Base-by-base conservation (phyloP, 306 rosid species). In the Pachyrhizus erosus region DNA sequence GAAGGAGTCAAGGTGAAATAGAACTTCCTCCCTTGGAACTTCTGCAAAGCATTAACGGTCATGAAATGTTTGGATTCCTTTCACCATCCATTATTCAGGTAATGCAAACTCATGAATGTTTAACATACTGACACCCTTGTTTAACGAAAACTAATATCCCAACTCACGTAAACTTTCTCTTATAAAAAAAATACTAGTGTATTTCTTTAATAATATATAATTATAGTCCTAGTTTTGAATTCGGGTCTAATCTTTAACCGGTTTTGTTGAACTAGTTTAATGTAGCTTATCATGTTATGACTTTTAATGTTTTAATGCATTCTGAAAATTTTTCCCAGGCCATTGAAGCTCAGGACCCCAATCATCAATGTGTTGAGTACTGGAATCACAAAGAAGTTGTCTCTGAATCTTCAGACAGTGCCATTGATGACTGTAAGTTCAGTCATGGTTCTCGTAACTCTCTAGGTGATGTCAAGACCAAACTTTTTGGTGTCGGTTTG, bases 41-140 rank as follows among this genome's bases (percentile, higher is more conserved):
- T 80, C 60, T 68, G 69, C 78, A 87, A 83, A 76, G 23, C 85
- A 71, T 91, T 71, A 77, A 88, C 9, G 97, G 98, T 64, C 90
- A 89, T 77, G 34, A 79, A 84, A 92, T 94, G 98, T 94, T 94
- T 82, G 98, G 98, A 55, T 92, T 94, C 85, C 90, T 77, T 74
- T 89, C 91, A 20, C 91, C 89, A 3, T 78, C 86, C 70, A 86
- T 91, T 82, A 57, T 86, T 46, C 86, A 89, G 97, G 97, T 92
- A 91, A 76, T 24, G 55, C 68, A 45, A 67, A 82, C 55, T 70
- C 72, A 8, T 34, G 5, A 26, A 67, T 42, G 31, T 75, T 27
- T 55, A 51, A 79, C 39, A 64, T 51, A 42, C 24, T 18, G 3
- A 17, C 37, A 46, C 52, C 40, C 26, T 67, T 33, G 20, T 55